These are phyloP conservation scores for Oidium heveae DNA, from an alignment of 2,329 filamentous ascomycete species.

Conservation along the genomic window DNA sequence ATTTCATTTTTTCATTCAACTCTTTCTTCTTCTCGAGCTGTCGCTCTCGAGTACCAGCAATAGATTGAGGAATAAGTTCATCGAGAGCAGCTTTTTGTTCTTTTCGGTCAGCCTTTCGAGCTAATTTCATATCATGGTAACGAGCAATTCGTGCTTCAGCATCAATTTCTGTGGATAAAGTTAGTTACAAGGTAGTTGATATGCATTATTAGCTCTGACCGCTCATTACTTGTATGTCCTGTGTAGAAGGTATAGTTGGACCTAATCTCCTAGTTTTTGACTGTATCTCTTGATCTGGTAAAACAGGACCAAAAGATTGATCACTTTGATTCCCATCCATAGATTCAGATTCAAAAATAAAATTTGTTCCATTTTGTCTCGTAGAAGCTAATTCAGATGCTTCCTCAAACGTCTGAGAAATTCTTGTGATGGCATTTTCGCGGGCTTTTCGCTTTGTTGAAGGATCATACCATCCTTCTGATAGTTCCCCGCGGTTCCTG, in stretches of 20 bases:
- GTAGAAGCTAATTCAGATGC: not conserved
- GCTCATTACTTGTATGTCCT: conserved; percentile 46
- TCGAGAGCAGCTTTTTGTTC: conserved; percentile 49
- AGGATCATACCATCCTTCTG: conserved; percentile 84
- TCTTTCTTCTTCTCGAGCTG: conserved; percentile 65
- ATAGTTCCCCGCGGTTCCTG: conserved; percentile 64
- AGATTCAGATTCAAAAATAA: too few relatives aligned
- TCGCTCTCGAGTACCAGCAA: conserved; percentile 59
- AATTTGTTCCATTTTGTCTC: not conserved
- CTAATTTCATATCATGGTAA: conserved; percentile 27
- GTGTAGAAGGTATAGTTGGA: conserved; percentile 40
- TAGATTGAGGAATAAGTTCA: conserved; percentile 60
- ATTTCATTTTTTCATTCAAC: conserved; percentile 43
- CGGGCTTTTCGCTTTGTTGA: conserved; percentile 20
- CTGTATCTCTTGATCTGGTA: conserved; percentile 15
- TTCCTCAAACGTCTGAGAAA: not conserved
- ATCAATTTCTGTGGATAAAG: conserved; percentile 10
- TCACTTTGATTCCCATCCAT: conserved; percentile 9
- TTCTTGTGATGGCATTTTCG: conserved; percentile 4
- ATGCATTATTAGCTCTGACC: conserved; percentile 7
- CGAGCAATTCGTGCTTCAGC: conserved; percentile 23
- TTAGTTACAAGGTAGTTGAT: not conserved
- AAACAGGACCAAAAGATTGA: conserved; percentile 22
- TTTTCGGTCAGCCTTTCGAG: conserved; percentile 37
- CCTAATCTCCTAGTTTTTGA: conserved; percentile 16